These are phyloP conservation scores for Chrysochromulina tobinii DNA, from an alignment of 78 protist genomes.

Conservation along the genomic window DNA sequence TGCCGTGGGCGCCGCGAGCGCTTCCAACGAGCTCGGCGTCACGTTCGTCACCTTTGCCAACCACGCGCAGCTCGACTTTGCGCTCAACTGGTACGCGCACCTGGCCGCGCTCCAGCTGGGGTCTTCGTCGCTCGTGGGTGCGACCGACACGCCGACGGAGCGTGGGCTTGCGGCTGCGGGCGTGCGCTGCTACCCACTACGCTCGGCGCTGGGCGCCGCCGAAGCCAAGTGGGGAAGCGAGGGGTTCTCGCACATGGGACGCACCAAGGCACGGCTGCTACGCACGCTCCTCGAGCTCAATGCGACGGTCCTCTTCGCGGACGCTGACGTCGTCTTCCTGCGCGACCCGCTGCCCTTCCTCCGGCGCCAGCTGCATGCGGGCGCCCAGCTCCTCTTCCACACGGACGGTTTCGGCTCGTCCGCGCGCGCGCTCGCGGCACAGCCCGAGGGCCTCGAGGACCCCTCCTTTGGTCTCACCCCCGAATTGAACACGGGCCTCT, in stretches of 20 bases:
- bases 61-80: not conserved
- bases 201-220: not conserved
- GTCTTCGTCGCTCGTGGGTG: not conserved
- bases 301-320: not conserved
- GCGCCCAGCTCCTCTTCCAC: not conserved
- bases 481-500: not conserved
- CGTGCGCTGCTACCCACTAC: not conserved
- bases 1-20: too few species aligned
- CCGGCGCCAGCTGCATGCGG: not conserved
- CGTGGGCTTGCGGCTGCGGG: not conserved
- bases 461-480: not conserved
- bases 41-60: too few species aligned
- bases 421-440: not conserved
- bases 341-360: not conserved
- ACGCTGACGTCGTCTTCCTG: not conserved
- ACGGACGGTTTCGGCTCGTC: not conserved
- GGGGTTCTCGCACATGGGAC: slow-evolving; percentile 1
- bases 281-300: not conserved
- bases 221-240: slow-evolving; percentile 1
- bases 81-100: not conserved
- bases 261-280: not conserved
- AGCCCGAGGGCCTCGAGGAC: not conserved
- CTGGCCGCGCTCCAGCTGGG: not conserved
- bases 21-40: too few species aligned
- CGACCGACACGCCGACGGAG: not conserved